Percentiles rank a stretch among this genome's conserved stretches.
Conservation (phyloP, 352 stramenopile species). For the Phytophthora pisi region DNA sequence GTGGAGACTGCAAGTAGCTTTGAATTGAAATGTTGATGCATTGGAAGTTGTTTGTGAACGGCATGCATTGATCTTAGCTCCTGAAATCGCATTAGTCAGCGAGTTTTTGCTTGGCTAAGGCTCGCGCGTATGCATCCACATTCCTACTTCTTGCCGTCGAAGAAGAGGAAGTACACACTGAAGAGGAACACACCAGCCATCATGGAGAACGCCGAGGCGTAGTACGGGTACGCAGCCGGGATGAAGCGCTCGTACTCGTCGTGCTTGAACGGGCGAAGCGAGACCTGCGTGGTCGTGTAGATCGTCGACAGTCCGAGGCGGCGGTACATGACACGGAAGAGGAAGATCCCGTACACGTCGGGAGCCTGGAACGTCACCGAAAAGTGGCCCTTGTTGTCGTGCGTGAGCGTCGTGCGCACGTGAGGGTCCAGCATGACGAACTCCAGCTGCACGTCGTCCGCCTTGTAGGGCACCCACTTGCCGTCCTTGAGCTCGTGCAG, state of each 20-base stretch:
- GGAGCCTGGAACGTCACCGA: constrained; percentile 87
- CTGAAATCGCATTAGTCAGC: background rate
- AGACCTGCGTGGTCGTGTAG: constrained; percentile 90
- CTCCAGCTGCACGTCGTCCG: constrained; percentile 91
- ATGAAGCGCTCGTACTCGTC: constrained; percentile 97
- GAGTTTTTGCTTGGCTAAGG: background rate
- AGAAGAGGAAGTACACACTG: constrained; percentile 90
- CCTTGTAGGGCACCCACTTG: constrained; percentile 78
- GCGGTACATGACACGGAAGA: constrained; percentile 93
- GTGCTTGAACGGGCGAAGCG: constrained; percentile 94
- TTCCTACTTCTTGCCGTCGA: constrained; percentile 67
- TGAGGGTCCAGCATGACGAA: constrained; percentile 96
- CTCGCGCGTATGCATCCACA: background rate
- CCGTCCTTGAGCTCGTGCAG: constrained; percentile 87
- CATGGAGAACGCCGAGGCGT: constrained; percentile 90
- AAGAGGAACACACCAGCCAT: constrained; percentile 93
- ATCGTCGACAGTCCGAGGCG: constrained; percentile 88
- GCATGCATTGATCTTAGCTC: background rate
- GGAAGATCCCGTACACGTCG: constrained; percentile 94
- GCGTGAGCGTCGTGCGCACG: constrained; percentile 86
- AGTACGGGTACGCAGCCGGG: constrained; percentile 92
- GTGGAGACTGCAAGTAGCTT: constrained; percentile 8
- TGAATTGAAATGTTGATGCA: constrained; percentile 9
- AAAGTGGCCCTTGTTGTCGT: constrained; percentile 79
- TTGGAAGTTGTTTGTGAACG: background rate